Base-by-base conservation (phyloP, 2,329 filamentous ascomycete species). In the Arthrobotrys megalospora region DNA sequence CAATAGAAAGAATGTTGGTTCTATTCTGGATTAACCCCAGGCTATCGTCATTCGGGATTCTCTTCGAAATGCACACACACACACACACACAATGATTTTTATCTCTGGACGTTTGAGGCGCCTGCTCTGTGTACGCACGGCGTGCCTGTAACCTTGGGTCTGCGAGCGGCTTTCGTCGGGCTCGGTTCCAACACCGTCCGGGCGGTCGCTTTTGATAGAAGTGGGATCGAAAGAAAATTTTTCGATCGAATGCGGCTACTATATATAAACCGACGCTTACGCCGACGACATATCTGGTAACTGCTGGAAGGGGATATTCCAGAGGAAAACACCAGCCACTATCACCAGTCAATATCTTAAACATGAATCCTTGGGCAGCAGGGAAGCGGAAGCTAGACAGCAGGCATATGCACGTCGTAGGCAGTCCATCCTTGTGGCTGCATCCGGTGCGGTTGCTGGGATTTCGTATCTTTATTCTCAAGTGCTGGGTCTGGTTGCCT, bases 201-300 rank as follows among this genome's bases (percentile, higher is more conserved):
- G 62, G 52, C 71, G 53, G 62, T 53, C 48, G 50, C 65, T 63
- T 63, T 76, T 64, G 36, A 76, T 52, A 36, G 34, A 6, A 38
- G n/a, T n/a, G 55, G 45, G 16, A 64, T 41, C 38, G 58, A 52
- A 47, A 43, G 62, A 72, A 72, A 63, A 62, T 47, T 72, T 68
- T 62, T 76, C 65, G 55, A 62, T 78, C 45, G 67, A 78, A 78
- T 63, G 63, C 67, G 67, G 75, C 43, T 78, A 34, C 75, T 78
- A 78, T 72, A 78, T 78, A 78, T 78, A 78, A 78, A 60, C 48
- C 62, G 43, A 50, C 52, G 62, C 75, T 72, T 71, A 72, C 45
- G 53, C 62, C 67, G 62, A 47, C 36, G 45, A 43, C 34, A 43
- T 60, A 60, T 60, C 55, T 60, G 55, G 55, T 14, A 77, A 65